A percentile compares a stretch with the other conserved stretches of the same genome.
Conservation (phyloP, 2,329 filamentous ascomycete species). For the Nakataea oryzae region DNA sequence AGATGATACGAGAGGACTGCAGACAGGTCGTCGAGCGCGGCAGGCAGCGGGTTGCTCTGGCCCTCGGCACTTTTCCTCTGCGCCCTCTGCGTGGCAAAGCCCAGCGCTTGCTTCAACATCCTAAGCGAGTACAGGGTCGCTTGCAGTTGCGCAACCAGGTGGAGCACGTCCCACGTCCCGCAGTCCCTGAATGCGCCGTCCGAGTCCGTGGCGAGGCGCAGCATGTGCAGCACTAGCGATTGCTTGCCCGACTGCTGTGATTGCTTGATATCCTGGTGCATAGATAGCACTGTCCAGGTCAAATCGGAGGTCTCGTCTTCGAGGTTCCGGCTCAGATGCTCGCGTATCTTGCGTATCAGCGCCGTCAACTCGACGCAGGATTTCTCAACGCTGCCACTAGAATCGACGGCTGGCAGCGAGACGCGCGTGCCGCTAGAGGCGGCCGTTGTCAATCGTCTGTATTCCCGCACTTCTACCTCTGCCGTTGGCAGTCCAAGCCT, state of each 20-base stretch:
- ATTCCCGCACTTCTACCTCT: slow-evolving; percentile 21
- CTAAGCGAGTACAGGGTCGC: slow-evolving; percentile 52
- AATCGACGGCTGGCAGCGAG: slow-evolving; percentile 12
- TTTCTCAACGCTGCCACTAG: slow-evolving; percentile 9
- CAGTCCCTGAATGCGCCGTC: slow-evolving; percentile 17
- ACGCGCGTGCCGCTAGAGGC: slow-evolving; percentile 19
- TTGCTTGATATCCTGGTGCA: slow-evolving; percentile 24
- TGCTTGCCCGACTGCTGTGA: slow-evolving; percentile 18
- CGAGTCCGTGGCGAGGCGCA: slow-evolving; percentile 14
- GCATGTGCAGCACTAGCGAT: slow-evolving; percentile 18
- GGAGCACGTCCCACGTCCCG: slow-evolving; percentile 46
- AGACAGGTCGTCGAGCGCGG: neutral
- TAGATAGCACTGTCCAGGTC: slow-evolving; percentile 23
- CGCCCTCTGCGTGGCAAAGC: slow-evolving; percentile 14
- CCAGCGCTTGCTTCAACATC: slow-evolving; percentile 39
- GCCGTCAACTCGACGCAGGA: neutral
- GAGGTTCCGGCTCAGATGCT: neutral
- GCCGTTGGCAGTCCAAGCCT: slow-evolving; percentile 8
- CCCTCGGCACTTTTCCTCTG: neutral
- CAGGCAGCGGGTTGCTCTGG: neutral
- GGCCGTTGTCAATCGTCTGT: slow-evolving; percentile 22
- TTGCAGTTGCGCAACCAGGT: slow-evolving; percentile 51
- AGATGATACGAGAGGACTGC: neutral
- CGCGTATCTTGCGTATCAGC: neutral
- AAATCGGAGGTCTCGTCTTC: slow-evolving; percentile 7